Percentiles rank a stretch among this genome's conserved stretches.
Evolutionary conservation across 2,329 filamentous ascomycete species (phyloP).

Genomic region (Calcarisporium arbuscula): DNA sequence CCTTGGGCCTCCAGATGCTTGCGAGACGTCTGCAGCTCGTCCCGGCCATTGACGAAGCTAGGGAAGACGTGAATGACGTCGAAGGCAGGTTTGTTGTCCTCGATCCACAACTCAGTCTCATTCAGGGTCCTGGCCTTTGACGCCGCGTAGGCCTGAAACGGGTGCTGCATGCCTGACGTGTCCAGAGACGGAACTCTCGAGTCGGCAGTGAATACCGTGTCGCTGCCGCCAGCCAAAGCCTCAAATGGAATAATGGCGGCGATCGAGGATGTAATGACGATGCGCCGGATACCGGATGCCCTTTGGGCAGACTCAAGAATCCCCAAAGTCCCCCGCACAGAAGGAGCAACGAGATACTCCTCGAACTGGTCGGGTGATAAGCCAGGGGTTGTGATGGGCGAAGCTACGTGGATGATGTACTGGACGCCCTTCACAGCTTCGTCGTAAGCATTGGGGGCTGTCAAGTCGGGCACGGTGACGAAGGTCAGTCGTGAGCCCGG

Average conservation of each 20-base stretch:
- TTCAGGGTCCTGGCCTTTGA: slow-evolving; percentile 28
- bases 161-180: too few species aligned
- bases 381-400: slow-evolving; percentile 18
- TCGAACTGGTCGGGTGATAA: slow-evolving; percentile 7
- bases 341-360: slow-evolving; percentile 22
- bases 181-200: too few species aligned
- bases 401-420: slow-evolving; percentile 28
- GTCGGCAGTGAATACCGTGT: too few species aligned
- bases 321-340: slow-evolving; percentile 27
- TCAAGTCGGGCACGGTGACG: slow-evolving; percentile 30
- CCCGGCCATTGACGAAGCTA: slow-evolving; percentile 28
- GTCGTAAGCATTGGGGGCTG: slow-evolving; percentile 29
- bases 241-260: too few species aligned
- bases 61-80: slow-evolving; percentile 30
- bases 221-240: too few species aligned
- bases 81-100: slow-evolving; percentile 24
- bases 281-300: slow-evolving; percentile 24
- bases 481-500: neutral
- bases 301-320: slow-evolving; percentile 31
- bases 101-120: slow-evolving; percentile 26
- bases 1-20: slow-evolving; percentile 20
- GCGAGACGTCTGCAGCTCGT: slow-evolving; percentile 24
- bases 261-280: slow-evolving; percentile 37
- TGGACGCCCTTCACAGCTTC: slow-evolving; percentile 29
- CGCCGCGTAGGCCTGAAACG: too few species aligned